Evolutionary conservation across 306 rosid genomes (phyloP).

Genomic region (Glycine soja): DNA sequence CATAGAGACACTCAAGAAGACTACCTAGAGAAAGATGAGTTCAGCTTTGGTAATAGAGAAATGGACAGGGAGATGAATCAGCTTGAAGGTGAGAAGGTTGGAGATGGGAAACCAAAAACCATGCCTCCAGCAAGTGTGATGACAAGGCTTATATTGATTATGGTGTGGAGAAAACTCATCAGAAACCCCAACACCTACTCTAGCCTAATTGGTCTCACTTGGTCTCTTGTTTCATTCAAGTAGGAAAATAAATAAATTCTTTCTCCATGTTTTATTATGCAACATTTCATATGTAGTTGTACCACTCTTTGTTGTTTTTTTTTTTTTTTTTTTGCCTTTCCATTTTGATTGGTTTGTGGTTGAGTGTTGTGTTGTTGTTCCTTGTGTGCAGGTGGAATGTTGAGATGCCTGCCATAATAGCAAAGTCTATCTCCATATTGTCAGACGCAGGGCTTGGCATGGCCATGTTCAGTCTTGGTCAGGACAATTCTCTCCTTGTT

Average conservation of each 20-base stretch:
- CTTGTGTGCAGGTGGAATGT: conserved; percentile 69
- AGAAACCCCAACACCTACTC: conserved; percentile 96
- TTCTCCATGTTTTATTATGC: neutral
- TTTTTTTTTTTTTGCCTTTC: neutral
- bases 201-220: conserved; percentile 78
- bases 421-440: conserved; percentile 82
- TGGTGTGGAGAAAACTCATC: conserved; percentile 95
- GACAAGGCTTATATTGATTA: conserved; percentile 93
- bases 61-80: conserved; percentile 61
- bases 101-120: conserved; percentile 62
- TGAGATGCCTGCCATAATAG: conserved; percentile 84
- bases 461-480: conserved; percentile 99
- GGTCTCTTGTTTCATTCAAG: conserved; percentile 91
- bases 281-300: conserved; percentile 9
- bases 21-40: conserved; percentile 69
- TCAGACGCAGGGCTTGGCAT: conserved; percentile 99
- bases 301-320: conserved; percentile 9
- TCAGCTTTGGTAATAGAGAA: conserved; percentile 85
- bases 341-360: conserved; percentile 34
- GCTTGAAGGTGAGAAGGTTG: conserved; percentile 59
- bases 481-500: conserved; percentile 43
- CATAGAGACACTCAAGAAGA: conserved; percentile 74
- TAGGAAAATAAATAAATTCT: conserved; percentile 29
- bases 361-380: conserved; percentile 10
- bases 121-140: conserved; percentile 94